phyloP scores from a whole-genome alignment of 495 filamentous ascomycete genomes.

The Aspergillus carlsbadensis region DNA sequence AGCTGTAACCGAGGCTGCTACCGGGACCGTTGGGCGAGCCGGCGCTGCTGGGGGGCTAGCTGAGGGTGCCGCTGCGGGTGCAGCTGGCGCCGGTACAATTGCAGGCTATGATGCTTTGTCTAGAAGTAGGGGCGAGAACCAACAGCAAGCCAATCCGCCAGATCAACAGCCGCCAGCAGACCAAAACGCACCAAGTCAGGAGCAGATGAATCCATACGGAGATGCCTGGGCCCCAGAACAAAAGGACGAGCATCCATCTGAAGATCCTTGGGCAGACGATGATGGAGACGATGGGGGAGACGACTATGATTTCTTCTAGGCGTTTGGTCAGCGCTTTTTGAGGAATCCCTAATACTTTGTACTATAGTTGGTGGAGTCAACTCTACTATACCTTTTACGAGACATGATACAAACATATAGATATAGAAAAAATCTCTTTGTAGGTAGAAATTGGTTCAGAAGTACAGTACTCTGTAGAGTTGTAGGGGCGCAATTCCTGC shows the following conservation, averaged over 20 bases:
- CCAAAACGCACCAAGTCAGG: slow-evolving; percentile 15
- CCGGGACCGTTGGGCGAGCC: slow-evolving; percentile 32
- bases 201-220: slow-evolving; percentile 21
- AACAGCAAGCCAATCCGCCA: slow-evolving; percentile 18
- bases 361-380: slow-evolving; percentile 12
- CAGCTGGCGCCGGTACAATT: slow-evolving; percentile 56
- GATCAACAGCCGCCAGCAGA: slow-evolving; percentile 23
- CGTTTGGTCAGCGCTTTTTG: neutral
- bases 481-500: too few relatives aligned
- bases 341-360: neutral
- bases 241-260: slow-evolving; percentile 38
- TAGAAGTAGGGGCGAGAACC: slow-evolving; percentile 34
- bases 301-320: slow-evolving; percentile 36
- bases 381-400: neutral
- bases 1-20: slow-evolving; percentile 42
- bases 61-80: slow-evolving; percentile 41
- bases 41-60: slow-evolving; percentile 40
- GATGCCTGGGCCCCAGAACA: slow-evolving; percentile 30
- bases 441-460: too few relatives aligned
- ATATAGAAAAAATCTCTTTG: too few relatives aligned
- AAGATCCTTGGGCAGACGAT: slow-evolving; percentile 38
- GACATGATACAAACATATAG: neutral
- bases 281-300: slow-evolving; percentile 27
- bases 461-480: neutral
- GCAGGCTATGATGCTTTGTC: slow-evolving; percentile 67